Percentiles rank a stretch among this genome's conserved stretches.
Conservation (phyloP, 2,329 filamentous ascomycete species). For the Aspergillus candidus region DNA sequence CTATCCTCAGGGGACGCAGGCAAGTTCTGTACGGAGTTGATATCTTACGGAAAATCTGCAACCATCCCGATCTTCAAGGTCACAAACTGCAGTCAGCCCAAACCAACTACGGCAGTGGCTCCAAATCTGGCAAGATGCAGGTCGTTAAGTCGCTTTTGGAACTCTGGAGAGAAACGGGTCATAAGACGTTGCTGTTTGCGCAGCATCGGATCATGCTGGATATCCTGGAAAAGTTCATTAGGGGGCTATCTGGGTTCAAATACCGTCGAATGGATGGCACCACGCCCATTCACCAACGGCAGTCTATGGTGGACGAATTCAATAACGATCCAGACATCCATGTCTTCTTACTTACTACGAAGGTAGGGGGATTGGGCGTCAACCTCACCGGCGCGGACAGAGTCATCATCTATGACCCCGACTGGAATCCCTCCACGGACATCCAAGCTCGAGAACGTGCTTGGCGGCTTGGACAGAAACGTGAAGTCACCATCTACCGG, state of each 20-base stretch:
- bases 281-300: slow-evolving; percentile 81
- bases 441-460: slow-evolving; percentile 91
- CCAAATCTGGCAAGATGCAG: slow-evolving; percentile 90
- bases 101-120: slow-evolving; percentile 65
- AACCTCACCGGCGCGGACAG: slow-evolving; percentile 92
- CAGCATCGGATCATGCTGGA: slow-evolving; percentile 95
- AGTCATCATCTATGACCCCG: slow-evolving; percentile 96
- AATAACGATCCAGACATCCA: slow-evolving; percentile 74
- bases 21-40: slow-evolving; percentile 88
- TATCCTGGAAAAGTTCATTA: slow-evolving; percentile 79
- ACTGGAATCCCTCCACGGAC: slow-evolving; percentile 98
- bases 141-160: slow-evolving; percentile 82
- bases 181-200: slow-evolving; percentile 89
- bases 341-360: slow-evolving; percentile 89
- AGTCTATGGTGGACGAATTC: slow-evolving; percentile 85
- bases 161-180: slow-evolving; percentile 84
- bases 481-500: slow-evolving; percentile 90
- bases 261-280: slow-evolving; percentile 91
- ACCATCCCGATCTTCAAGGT: slow-evolving; percentile 84
- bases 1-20: slow-evolving; percentile 66
- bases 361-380: slow-evolving; percentile 87
- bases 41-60: slow-evolving; percentile 90
- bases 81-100: slow-evolving; percentile 56
- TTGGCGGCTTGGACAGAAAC: slow-evolving; percentile 92
- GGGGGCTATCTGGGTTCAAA: slow-evolving; percentile 60